Evolutionary conservation across 768 basidiomycete genomes (phyloP), one percentile per base, ranked within the genome.

Genomic region (Leccinum subgranulosum): DNA sequence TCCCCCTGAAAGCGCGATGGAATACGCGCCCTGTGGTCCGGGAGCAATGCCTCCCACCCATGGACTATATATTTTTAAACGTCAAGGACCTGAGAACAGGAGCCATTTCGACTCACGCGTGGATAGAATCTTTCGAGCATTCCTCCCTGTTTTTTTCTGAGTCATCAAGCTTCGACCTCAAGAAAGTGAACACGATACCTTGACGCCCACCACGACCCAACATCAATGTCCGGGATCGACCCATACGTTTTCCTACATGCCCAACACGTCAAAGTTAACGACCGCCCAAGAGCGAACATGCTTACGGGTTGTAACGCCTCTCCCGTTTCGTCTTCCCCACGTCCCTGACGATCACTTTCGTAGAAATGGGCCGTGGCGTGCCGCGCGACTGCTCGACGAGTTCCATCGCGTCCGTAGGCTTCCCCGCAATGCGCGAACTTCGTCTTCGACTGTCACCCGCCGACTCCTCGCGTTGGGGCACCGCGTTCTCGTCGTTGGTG

Each of bases 1-100:
- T 2, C 91, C 94, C 11, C 94, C 94, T 41, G 90, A 93, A 3
- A 96, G 81, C 3, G 89, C 93, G 14, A 97, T 82, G 45, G 90
- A 93, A 62, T 88, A 90, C 2, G 91, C 89, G 2, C 94, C 94
- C 6, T 86, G 59, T 0, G 74, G 74, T 3, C 86, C 79, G 14
- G 73, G 64, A 72, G 29, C 77, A 46, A 97, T 95, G 0, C 94
- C 94, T 34, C 83, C 88, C 6, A 96, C 93, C 77, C 82, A 85
- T 0, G 93, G 92, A 2, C 90, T 94, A 28, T 21, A 49, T 14
- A 39, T 34, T 52, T 27, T 25, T 33, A 54, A 53, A 27, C n/a
- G 21, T 17, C 17, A 1, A 55, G 25, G 25, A 19, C 11, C 3
- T 43, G 15, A 15, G 21, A 25, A 23, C 55, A 1, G 27, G 49